phyloP scores from a whole-genome alignment of 495 filamentous ascomycete species.

The Chlorociboria aeruginascens region DNA sequence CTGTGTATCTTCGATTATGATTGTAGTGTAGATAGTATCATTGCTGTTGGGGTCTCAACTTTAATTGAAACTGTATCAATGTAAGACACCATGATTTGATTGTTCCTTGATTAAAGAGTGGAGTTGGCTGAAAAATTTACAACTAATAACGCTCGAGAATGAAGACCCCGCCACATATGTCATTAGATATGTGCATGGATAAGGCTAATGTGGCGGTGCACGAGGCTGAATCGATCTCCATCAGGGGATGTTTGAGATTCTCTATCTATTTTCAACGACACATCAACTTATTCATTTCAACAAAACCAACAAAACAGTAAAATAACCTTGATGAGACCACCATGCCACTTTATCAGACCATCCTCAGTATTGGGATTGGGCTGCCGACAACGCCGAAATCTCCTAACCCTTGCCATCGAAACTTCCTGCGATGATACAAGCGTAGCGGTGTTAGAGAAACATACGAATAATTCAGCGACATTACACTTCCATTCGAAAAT shows the following conservation, averaged over 20 bases:
- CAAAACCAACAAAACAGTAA: background rate
- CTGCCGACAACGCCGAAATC: slow-evolving; percentile 23
- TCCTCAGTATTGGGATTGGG: background rate
- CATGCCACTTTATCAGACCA: slow-evolving; percentile 11
- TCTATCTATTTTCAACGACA: background rate
- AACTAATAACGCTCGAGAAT: too few species aligned
- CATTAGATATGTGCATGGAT: too few species aligned
- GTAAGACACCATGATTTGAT: too few species aligned
- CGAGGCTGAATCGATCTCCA: too few species aligned
- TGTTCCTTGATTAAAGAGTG: too few species aligned
- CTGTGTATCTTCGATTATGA: too few species aligned
- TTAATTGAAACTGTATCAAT: too few species aligned
- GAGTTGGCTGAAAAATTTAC: too few species aligned
- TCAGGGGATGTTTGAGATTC: background rate
- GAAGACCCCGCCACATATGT: too few species aligned
- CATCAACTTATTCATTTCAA: background rate
- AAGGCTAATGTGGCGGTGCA: too few species aligned
- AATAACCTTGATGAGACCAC: slow-evolving; percentile 16
- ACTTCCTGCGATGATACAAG: slow-evolving; percentile 97
- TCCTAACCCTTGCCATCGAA: slow-evolving; percentile 81
- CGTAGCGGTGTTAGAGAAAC: slow-evolving; percentile 68
- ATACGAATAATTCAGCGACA: slow-evolving; percentile 27
- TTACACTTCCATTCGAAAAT: slow-evolving; percentile 75
- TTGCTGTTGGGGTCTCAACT: too few species aligned
- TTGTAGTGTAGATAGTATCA: too few species aligned